These are phyloP conservation scores for Mycena albidolilacea DNA, from an alignment of 768 basidiomycete species.

Conservation along the genomic window DNA sequence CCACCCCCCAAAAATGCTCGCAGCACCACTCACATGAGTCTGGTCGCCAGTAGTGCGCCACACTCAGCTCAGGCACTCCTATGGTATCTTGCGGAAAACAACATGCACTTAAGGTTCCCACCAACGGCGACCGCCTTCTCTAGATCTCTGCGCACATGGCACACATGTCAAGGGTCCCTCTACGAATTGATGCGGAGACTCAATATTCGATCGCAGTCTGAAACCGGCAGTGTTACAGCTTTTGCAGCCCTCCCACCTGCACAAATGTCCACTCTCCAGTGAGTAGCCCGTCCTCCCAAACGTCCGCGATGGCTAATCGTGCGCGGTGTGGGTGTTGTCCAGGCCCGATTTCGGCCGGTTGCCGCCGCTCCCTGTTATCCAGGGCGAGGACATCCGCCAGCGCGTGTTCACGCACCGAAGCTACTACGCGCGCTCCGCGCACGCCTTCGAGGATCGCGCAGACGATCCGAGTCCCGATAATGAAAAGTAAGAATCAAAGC, in stretches of 20 bases:
- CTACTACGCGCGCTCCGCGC: constrained; percentile 76
- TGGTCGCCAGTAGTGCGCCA: not conserved
- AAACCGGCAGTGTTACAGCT: constrained; percentile 22
- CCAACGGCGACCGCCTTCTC: not conserved
- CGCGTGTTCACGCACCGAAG: constrained; percentile 86
- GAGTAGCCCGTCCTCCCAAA: not conserved
- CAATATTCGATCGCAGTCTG: constrained; percentile 21
- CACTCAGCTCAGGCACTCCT: not conserved
- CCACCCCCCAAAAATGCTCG: not conserved
- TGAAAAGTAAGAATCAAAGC: constrained; percentile 71
- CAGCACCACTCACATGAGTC: not conserved
- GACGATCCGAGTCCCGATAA: constrained; percentile 86
- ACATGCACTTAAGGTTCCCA: not conserved
- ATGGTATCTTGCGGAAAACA: not conserved
- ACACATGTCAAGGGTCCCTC: not conserved
- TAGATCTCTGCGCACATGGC: not conserved
- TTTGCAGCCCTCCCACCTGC: not conserved
- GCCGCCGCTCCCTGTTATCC: constrained; percentile 75
- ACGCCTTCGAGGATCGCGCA: constrained; percentile 82
- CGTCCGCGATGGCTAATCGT: not conserved
- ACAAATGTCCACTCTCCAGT: constrained; percentile 21
- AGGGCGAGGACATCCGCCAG: constrained; percentile 56
- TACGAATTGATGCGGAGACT: constrained; percentile 33
- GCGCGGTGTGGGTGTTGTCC: not conserved
- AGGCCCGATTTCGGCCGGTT: constrained; percentile 53